phyloP scores from a whole-genome alignment of 192 early-diverging fungal genomes.

The Rhizoclosmatium globosum region DNA sequence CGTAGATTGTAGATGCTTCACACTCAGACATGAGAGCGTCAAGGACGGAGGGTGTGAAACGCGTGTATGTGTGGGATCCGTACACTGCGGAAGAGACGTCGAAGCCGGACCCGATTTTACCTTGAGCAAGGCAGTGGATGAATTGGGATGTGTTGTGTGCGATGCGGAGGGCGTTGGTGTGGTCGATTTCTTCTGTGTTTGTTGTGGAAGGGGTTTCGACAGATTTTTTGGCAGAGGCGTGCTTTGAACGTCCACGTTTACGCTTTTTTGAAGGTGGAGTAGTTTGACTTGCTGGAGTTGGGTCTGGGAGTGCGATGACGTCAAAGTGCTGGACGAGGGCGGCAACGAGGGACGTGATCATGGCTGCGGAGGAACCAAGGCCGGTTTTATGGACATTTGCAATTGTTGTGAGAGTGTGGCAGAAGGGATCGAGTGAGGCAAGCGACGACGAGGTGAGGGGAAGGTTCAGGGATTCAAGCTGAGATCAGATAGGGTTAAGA shows the following conservation, averaged over 20 bases:
- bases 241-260: background rate
- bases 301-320: slow-evolving; percentile 41
- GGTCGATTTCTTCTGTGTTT: background rate
- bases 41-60: slow-evolving; percentile 79
- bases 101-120: slow-evolving; percentile 97
- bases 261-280: background rate
- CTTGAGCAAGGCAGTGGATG: slow-evolving; percentile 96
- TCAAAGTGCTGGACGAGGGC: slow-evolving; percentile 81
- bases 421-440: slow-evolving; percentile 58
- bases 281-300: background rate
- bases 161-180: slow-evolving; percentile 50
- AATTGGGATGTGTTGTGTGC: slow-evolving; percentile 92
- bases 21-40: slow-evolving; percentile 11
- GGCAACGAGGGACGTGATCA: slow-evolving; percentile 91
- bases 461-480: slow-evolving; percentile 62
- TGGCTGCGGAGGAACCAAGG: slow-evolving; percentile 94
- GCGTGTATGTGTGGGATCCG: slow-evolving; percentile 86
- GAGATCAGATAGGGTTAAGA: slow-evolving; percentile 1
- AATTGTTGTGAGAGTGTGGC: slow-evolving; percentile 67
- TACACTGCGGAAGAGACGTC: slow-evolving; percentile 93
- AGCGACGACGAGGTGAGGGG: slow-evolving; percentile 66
- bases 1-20: background rate
- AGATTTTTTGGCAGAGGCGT: background rate
- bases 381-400: slow-evolving; percentile 93
- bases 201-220: slow-evolving; percentile 5